Evolutionary conservation across 768 basidiomycete genomes (phyloP).

Genomic region (Boletus rubropictus): DNA sequence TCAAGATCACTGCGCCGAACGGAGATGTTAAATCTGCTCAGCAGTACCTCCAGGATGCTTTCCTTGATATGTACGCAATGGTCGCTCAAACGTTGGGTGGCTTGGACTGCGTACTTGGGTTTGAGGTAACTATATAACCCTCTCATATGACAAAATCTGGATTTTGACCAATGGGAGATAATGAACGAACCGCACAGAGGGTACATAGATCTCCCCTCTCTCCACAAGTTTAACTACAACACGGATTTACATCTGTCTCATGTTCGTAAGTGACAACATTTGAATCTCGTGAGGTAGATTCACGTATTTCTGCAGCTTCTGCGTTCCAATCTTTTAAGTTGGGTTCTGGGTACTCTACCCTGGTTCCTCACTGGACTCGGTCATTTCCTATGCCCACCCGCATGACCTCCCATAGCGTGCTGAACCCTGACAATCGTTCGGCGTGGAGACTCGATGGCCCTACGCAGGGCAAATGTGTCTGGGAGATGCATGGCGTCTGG

Average conservation of each 20-base stretch:
- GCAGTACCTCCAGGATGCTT: constrained; percentile 75
- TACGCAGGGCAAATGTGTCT: constrained; percentile 65
- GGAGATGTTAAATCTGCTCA: constrained; percentile 63
- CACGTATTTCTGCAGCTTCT: constrained; percentile 46
- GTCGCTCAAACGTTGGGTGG: constrained; percentile 66
- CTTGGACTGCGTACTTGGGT: constrained; percentile 78
- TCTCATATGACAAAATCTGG: not conserved
- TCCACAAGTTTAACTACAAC: constrained; percentile 88
- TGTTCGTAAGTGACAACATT: constrained; percentile 50
- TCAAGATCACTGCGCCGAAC: constrained; percentile 44
- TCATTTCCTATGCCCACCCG: constrained; percentile 88
- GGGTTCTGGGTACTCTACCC: constrained; percentile 81
- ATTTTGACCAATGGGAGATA: constrained; percentile 43
- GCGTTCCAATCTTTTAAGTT: constrained; percentile 86
- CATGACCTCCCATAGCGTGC: constrained; percentile 47
- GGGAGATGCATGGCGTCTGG: constrained; percentile 95
- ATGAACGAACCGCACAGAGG: constrained; percentile 96
- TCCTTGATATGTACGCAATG: constrained; percentile 68
- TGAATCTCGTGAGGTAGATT: not conserved
- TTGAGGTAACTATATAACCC: constrained; percentile 54
- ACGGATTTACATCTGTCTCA: constrained; percentile 85
- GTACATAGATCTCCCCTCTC: constrained; percentile 75
- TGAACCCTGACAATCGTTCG: constrained; percentile 55
- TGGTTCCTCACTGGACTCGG: constrained; percentile 73
- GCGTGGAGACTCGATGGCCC: constrained; percentile 76